A percentile compares a stretch with the other conserved stretches of the same genome.
Conservation (phyloP, 768 basidiomycete genomes). For the Lactarius hengduanensis region DNA sequence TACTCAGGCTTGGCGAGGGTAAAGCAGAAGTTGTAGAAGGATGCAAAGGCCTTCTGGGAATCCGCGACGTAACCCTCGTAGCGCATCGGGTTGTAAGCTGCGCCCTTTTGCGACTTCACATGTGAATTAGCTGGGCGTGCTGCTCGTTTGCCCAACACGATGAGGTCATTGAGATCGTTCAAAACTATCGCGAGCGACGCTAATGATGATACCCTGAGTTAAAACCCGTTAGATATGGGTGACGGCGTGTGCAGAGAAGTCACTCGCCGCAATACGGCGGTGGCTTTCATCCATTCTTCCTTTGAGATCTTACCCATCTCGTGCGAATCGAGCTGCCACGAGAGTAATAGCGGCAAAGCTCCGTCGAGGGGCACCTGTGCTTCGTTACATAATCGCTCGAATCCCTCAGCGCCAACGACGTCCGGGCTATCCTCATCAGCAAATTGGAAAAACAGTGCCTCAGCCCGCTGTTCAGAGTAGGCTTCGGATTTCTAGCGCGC, state of each 20-base stretch:
- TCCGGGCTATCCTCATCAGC: slow-evolving; percentile 50
- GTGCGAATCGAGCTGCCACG: slow-evolving; percentile 69
- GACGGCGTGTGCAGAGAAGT: not conserved
- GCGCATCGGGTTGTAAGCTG: slow-evolving; percentile 54
- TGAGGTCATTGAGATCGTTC: slow-evolving; percentile 60
- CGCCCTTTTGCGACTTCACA: slow-evolving; percentile 41
- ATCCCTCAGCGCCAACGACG: slow-evolving; percentile 69
- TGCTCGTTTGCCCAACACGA: slow-evolving; percentile 49
- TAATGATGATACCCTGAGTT: slow-evolving; percentile 49
- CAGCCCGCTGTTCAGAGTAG: slow-evolving; percentile 53
- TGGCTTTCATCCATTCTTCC: slow-evolving; percentile 69
- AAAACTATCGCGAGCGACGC: slow-evolving; percentile 49
- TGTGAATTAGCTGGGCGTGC: slow-evolving; percentile 25
- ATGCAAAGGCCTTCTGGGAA: slow-evolving; percentile 52
- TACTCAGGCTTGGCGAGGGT: slow-evolving; percentile 68
- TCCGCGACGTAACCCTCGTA: slow-evolving; percentile 53
- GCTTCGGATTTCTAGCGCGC: slow-evolving; percentile 32
- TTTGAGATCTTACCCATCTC: slow-evolving; percentile 73
- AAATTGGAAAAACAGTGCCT: slow-evolving; percentile 57
- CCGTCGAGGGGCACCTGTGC: slow-evolving; percentile 74
- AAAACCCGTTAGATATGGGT: slow-evolving; percentile 15
- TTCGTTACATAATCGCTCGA: slow-evolving; percentile 68
- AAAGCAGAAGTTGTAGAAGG: slow-evolving; percentile 73
- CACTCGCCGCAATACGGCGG: slow-evolving; percentile 45
- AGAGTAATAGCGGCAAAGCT: slow-evolving; percentile 64